Conservation (phyloP, 352 stramenopile species). For the Phytophthora meadii region DNA sequence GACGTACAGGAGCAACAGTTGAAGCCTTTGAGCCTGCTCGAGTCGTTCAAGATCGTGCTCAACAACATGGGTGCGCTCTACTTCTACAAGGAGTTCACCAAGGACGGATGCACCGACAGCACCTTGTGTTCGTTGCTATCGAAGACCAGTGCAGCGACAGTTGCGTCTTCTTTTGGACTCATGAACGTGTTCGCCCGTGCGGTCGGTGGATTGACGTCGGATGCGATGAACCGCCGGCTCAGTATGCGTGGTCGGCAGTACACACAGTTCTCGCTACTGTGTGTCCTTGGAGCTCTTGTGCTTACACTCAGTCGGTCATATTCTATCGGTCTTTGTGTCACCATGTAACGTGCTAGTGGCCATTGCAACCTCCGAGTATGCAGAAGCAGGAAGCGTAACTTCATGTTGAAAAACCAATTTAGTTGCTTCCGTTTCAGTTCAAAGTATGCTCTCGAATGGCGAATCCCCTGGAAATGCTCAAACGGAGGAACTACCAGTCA, state of each 20-base stretch:
- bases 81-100: conserved; percentile 91
- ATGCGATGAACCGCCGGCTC: conserved; percentile 79
- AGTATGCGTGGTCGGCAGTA: conserved; percentile 90
- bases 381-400: conserved; percentile 1
- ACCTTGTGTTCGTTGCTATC: conserved; percentile 48
- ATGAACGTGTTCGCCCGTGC: conserved; percentile 95
- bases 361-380: conserved; percentile 57
- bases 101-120: conserved; percentile 49
- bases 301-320: conserved; percentile 87
- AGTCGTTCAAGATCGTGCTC: conserved; percentile 75
- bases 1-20: conserved; percentile 14
- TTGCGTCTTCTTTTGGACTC: conserved; percentile 94
- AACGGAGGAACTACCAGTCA: neutral
- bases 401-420: conserved; percentile 2
- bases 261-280: conserved; percentile 83
- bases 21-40: conserved; percentile 22
- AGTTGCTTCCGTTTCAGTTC: conserved; percentile 9
- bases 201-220: conserved; percentile 85
- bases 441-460: neutral
- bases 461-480: neutral
- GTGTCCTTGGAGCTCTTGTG: conserved; percentile 79
- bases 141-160: conserved; percentile 73
- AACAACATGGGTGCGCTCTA: conserved; percentile 95
- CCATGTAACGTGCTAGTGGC: conserved; percentile 92
- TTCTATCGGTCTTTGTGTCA: conserved; percentile 71